Evolutionary conservation across 2,329 filamentous ascomycete genomes (phyloP).

Genomic region (Fusarium sp.): DNA sequence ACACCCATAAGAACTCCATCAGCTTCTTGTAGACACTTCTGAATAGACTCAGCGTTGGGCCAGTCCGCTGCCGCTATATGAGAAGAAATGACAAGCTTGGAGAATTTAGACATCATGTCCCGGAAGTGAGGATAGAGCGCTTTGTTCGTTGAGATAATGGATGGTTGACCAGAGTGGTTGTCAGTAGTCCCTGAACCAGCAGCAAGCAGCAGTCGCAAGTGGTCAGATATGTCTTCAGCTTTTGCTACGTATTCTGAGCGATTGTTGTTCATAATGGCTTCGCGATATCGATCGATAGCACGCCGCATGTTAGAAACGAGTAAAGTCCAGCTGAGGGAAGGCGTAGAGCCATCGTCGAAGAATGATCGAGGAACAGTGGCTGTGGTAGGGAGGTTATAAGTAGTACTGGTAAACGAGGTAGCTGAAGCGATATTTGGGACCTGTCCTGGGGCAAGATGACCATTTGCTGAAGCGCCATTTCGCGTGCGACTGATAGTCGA

Average conservation of each 20-base stretch:
- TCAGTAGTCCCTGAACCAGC: constrained; percentile 97
- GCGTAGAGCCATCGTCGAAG: constrained; percentile 86
- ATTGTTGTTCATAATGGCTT: constrained; percentile 84
- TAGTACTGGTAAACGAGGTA: constrained; percentile 70
- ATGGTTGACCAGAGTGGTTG: constrained; percentile 97
- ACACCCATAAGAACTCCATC: constrained; percentile 94
- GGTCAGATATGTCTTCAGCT: constrained; percentile 98
- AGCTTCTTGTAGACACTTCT: constrained; percentile 97
- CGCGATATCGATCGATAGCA: constrained; percentile 88
- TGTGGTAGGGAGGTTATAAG: constrained; percentile 67
- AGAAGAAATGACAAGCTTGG: constrained; percentile 97
- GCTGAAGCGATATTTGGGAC: constrained; percentile 67
- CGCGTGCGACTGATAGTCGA: constrained; percentile 69
- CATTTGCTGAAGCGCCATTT: constrained; percentile 65
- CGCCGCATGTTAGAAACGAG: constrained; percentile 93
- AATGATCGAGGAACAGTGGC: constrained; percentile 80
- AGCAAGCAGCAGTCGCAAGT: constrained; percentile 90
- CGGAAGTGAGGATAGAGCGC: constrained; percentile 96
- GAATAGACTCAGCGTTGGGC: constrained; percentile 90
- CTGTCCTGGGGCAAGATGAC: constrained; percentile 51
- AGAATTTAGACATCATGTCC: constrained; percentile 99
- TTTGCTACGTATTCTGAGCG: constrained; percentile 91
- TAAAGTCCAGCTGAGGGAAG: constrained; percentile 86
- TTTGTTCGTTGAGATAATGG: constrained; percentile 99
- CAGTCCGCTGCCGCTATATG: constrained; percentile 97